Percentiles rank a stretch among this genome's conserved stretches.
Evolutionary conservation across 2,329 filamentous ascomycete genomes (phyloP).

Genomic region (Beauveria scarabaeidicola): DNA sequence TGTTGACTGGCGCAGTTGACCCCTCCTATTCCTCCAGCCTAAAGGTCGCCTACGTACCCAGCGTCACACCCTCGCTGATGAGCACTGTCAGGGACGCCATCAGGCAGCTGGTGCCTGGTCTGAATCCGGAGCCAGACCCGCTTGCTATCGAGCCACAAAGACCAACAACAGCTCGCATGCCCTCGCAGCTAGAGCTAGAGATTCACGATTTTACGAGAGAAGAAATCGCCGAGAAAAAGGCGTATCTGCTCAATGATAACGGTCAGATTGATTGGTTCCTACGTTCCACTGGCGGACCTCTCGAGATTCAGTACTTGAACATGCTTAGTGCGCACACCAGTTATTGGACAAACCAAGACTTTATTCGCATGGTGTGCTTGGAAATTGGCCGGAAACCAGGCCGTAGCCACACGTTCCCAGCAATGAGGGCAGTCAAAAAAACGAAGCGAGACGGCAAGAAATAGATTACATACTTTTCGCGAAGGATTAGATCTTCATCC

Average conservation of each 20-base stretch:
- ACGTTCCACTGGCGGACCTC: conserved; percentile 70
- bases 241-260: conserved; percentile 86
- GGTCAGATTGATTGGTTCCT: conserved; percentile 91
- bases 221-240: conserved; percentile 83
- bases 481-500: neutral
- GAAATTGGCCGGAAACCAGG: conserved; percentile 75
- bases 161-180: conserved; percentile 38
- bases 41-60: conserved; percentile 71
- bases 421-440: conserved; percentile 51
- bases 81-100: conserved; percentile 56
- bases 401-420: conserved; percentile 46
- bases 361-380: conserved; percentile 81
- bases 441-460: conserved; percentile 26
- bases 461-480: neutral
- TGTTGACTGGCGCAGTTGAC: conserved; percentile 86
- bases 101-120: conserved; percentile 51
- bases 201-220: conserved; percentile 91
- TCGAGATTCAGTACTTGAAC: conserved; percentile 94
- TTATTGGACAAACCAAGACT: conserved; percentile 84
- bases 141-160: conserved; percentile 25
- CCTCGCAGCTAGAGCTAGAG: conserved; percentile 75
- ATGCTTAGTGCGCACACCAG: conserved; percentile 94
- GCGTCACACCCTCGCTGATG: conserved; percentile 56
- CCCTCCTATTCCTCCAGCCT: conserved; percentile 67
- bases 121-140: conserved; percentile 24